Evolutionary conservation across 2,329 filamentous ascomycete genomes (phyloP).

Genomic region (Ophidiomyces ophidiicola): DNA sequence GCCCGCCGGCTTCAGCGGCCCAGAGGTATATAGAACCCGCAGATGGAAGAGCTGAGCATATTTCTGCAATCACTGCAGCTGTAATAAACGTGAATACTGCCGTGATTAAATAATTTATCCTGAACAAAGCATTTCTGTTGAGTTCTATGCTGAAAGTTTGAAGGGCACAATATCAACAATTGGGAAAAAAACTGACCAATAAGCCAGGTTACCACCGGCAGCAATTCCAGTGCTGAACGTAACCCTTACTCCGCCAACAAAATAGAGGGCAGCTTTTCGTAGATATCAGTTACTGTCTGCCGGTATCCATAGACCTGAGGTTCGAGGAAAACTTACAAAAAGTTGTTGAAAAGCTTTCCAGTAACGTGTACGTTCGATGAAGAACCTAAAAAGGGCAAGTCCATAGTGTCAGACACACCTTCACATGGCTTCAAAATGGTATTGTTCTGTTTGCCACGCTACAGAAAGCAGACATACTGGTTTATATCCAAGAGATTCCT

Average conservation of each 20-base stretch:
- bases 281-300: neutral
- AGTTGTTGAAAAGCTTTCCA: slow-evolving; percentile 49
- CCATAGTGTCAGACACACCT: slow-evolving; percentile 14
- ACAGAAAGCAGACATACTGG: slow-evolving; percentile 31
- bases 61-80: slow-evolving; percentile 48
- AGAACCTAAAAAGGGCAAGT: slow-evolving; percentile 37
- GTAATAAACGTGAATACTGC: slow-evolving; percentile 51
- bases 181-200: slow-evolving; percentile 36
- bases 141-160: neutral
- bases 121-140: slow-evolving; percentile 16
- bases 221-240: slow-evolving; percentile 52
- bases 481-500: slow-evolving; percentile 44
- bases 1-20: slow-evolving; percentile 49
- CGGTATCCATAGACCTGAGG: neutral
- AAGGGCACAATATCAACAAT: neutral
- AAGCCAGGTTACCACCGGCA: slow-evolving; percentile 48
- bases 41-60: slow-evolving; percentile 47
- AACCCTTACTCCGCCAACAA: slow-evolving; percentile 48
- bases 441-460: neutral
- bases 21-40: slow-evolving; percentile 50
- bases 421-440: neutral
- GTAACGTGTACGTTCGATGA: slow-evolving; percentile 44
- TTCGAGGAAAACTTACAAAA: slow-evolving; percentile 35
- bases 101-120: slow-evolving; percentile 49
- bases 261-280: slow-evolving; percentile 45